Percentiles rank a stretch among this genome's conserved stretches.
phyloP scores from a whole-genome alignment of 768 basidiomycete species.

The Podaxis sp. region DNA sequence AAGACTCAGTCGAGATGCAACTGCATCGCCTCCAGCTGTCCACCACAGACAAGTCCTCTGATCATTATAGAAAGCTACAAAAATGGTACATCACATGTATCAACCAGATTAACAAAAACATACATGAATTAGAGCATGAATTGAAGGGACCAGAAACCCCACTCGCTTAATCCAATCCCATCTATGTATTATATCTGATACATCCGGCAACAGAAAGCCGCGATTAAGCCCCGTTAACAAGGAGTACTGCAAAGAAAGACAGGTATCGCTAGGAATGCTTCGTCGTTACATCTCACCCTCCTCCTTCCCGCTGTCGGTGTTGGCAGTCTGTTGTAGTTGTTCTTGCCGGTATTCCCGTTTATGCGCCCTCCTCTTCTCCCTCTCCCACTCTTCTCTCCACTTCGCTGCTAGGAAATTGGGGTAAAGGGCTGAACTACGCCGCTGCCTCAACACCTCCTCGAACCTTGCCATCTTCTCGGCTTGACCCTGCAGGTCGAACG shows the following conservation, averaged over 20 bases:
- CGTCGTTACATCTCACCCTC: constrained; percentile 36
- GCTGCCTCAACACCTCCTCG: constrained; percentile 52
- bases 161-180: background rate
- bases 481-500: constrained; percentile 59
- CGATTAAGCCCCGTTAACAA: background rate
- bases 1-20: constrained; percentile 29
- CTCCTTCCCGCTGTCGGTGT: constrained; percentile 35
- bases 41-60: constrained; percentile 20
- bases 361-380: constrained; percentile 34
- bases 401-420: constrained; percentile 62
- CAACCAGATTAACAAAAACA: constrained; percentile 53
- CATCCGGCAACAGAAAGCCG: background rate
- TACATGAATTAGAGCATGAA: constrained; percentile 24
- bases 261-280: background rate
- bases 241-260: background rate
- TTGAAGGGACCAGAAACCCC: constrained; percentile 1
- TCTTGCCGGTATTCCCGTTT: constrained; percentile 29
- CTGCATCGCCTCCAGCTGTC: constrained; percentile 29
- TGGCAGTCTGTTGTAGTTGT: constrained; percentile 19
- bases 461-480: constrained; percentile 62
- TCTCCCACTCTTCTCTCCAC: constrained; percentile 53
- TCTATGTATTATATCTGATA: constrained; percentile 5
- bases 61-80: constrained; percentile 31
- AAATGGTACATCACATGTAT: constrained; percentile 72
- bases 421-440: constrained; percentile 56